phyloP scores from a whole-genome alignment of 805 yeast species.

The Kazachstania viticola region DNA sequence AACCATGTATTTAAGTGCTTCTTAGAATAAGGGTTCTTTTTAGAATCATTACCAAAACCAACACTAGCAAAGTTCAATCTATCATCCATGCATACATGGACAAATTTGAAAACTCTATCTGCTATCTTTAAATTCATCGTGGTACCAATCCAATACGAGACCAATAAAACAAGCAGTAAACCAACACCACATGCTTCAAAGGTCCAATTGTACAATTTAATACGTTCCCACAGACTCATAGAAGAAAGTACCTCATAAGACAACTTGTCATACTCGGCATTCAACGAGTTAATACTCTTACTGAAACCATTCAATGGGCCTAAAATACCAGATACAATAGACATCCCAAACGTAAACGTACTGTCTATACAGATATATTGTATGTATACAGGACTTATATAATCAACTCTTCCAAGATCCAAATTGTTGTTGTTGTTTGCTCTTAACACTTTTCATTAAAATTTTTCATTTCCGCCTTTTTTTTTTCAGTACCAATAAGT shows the following conservation, averaged over 20 bases:
- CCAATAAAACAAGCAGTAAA: conserved; percentile 38
- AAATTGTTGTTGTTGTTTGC: too few species aligned
- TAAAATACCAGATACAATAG: conserved; percentile 3
- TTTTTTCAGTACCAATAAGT: too few species aligned
- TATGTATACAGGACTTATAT: too few species aligned
- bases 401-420: too few species aligned
- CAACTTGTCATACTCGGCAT: conserved; percentile 21
- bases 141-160: conserved; percentile 48
- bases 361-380: too few species aligned
- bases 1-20: conserved; percentile 26
- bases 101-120: conserved; percentile 37
- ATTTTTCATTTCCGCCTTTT: too few species aligned
- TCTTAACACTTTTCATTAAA: too few species aligned
- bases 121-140: conserved; percentile 46
- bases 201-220: conserved; percentile 59
- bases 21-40: conserved; percentile 28
- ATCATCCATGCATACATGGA: conserved; percentile 41
- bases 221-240: conserved; percentile 49
- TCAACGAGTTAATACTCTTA: conserved; percentile 14
- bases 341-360: background rate
- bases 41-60: conserved; percentile 20
- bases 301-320: conserved; percentile 2
- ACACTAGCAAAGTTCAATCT: conserved; percentile 60
- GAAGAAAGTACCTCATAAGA: conserved; percentile 42
- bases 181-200: conserved; percentile 51